These are phyloP conservation scores for Entelexis paramagnoliae DNA, from an alignment of 1,139 yeast species.

Conservation along the genomic window DNA sequence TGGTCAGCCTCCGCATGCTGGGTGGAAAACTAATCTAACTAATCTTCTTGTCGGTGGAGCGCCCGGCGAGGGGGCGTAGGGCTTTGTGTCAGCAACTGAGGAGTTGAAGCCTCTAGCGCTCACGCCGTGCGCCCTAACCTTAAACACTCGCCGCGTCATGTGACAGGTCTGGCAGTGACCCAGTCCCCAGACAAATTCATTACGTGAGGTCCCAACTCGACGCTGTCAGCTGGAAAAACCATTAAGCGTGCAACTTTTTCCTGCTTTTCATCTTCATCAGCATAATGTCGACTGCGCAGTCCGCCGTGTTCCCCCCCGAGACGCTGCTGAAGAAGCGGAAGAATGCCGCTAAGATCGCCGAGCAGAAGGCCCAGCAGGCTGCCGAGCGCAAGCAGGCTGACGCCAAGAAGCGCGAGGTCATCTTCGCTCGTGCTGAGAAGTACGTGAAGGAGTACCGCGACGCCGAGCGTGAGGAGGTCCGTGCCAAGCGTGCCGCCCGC, in stretches of 20 bases:
- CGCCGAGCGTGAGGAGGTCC: constrained; percentile 85
- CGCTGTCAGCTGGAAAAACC: constrained; percentile 13
- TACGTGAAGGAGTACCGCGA: constrained; percentile 94
- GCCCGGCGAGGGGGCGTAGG: background rate
- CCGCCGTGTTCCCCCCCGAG: constrained; percentile 57
- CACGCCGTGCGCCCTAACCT: background rate
- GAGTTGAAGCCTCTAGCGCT: background rate
- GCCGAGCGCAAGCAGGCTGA: constrained; percentile 54
- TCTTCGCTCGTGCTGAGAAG: constrained; percentile 96
- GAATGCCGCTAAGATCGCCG: constrained; percentile 46
- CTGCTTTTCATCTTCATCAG: constrained; percentile 11
- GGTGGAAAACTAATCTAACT: too few relatives aligned
- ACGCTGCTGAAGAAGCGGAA: constrained; percentile 89
- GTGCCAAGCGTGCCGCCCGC: constrained; percentile 94
- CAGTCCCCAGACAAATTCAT: background rate
- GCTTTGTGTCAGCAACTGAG: constrained; percentile 4
- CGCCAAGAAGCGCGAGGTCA: constrained; percentile 72
- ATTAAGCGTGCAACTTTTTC: constrained; percentile 16
- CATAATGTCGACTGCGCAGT: constrained; percentile 21
- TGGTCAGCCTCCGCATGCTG: too few relatives aligned
- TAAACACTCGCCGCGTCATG: background rate
- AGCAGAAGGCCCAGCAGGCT: constrained; percentile 78
- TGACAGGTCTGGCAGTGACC: background rate
- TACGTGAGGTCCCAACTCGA: constrained; percentile 10
- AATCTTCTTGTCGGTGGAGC: too few relatives aligned